These are phyloP conservation scores for Pseudogymnoascus sp. DNA, from an alignment of 2,329 filamentous ascomycete species.

Conservation along the genomic window DNA sequence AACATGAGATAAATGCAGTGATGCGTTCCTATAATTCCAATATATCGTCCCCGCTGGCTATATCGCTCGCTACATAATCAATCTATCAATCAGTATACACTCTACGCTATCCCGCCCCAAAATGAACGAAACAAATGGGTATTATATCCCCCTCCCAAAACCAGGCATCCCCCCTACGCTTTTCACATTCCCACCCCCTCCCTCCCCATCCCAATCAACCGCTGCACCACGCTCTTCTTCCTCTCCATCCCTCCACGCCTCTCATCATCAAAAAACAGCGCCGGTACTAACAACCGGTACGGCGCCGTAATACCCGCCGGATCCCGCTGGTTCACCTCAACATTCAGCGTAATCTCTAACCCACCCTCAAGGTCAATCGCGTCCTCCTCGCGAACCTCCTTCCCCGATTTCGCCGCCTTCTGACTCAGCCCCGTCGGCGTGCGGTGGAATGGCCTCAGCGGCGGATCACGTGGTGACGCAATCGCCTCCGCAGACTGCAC, in stretches of 20 bases:
- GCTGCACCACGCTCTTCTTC: slow-evolving; percentile 4
- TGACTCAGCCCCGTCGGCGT: slow-evolving; percentile 61
- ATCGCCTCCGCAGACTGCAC: neutral
- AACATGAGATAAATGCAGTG: neutral
- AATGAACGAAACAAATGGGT: slow-evolving; percentile 5
- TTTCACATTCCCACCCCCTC: neutral
- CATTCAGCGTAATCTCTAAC: slow-evolving; percentile 78
- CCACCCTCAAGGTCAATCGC: slow-evolving; percentile 74
- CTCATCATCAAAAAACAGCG: neutral
- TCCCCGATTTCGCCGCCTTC: slow-evolving; percentile 51
- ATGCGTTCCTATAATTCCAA: neutral
- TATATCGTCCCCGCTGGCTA: neutral
- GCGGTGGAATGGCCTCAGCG: slow-evolving; percentile 47
- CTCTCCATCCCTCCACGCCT: neutral
- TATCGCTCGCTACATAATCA: slow-evolving; percentile 3
- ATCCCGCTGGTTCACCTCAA: slow-evolving; percentile 80
- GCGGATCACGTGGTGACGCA: slow-evolving; percentile 10
- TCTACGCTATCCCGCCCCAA: slow-evolving; percentile 6
- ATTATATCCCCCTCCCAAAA: slow-evolving; percentile 5
- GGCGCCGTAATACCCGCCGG: slow-evolving; percentile 81
- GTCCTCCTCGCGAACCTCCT: slow-evolving; percentile 33
- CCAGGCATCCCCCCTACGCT: neutral
- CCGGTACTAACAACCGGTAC: slow-evolving; percentile 77
- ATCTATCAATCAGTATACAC: slow-evolving; percentile 3
- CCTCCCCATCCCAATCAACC: neutral